Base-by-base conservation (phyloP, 768 basidiomycete genomes). In the Kwoniella bestiolae region DNA sequence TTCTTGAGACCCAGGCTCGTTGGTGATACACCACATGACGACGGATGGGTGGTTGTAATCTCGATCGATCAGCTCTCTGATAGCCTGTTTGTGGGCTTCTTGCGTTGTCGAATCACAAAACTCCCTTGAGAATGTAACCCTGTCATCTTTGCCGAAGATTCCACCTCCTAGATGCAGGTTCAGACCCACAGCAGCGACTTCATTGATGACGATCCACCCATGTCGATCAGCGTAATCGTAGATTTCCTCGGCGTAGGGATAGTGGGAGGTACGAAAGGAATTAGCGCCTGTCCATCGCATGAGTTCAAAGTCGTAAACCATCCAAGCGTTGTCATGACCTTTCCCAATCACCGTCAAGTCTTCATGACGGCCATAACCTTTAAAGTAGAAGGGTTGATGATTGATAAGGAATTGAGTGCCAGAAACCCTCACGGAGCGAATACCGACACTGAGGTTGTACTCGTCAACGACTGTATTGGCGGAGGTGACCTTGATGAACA, bases 21-120 rank as follows among this genome's bases (percentile, higher is more conserved):
- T 73, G 66, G 69, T 68, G 63, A 73, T 73, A 32, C 45, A 65
- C 72, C 72, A 73, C 69, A 71, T 68, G 60, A 73, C 65, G n/a
- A 73, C 72, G 11, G 52, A 71, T 16, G 72, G 69, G 61, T 73
- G 72, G 32, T 73, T 73, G 52, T 73, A 68, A 56, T 73, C 72
- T 35, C 72, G 21, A 23, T 63, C 47, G 41, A 73, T 53, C 11
- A 73, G 67, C 53, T 73, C 72, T 35, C 55, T 25, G 45, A 73
- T 70, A 1, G 44, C 69, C 52, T 60, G 67, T 21, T 45, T 53
- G 41, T 68, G 69, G 18, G 64, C 60, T 3, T 50, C 64, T 49
- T 61, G 69, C 23, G 69, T 73, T 5, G 58, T 45, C 32, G 67
- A 66, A 46, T 71, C 64, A 56, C 67, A 66, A 32, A 68, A 73